phyloP scores from a whole-genome alignment of 768 basidiomycete genomes.

The Boletus vinaceobasis region DNA sequence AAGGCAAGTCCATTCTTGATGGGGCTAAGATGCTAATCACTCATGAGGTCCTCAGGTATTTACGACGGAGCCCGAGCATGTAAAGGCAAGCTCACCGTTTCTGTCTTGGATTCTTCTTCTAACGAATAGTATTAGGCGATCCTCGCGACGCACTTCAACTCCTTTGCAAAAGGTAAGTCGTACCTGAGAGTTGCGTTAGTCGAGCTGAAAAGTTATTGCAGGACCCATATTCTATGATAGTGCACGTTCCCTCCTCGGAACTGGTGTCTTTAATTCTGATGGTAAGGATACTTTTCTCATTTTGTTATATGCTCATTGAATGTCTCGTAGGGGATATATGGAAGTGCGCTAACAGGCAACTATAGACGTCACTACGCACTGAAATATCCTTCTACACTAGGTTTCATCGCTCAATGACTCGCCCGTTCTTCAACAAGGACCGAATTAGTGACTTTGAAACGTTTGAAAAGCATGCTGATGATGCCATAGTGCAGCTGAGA shows the following conservation, averaged over 20 bases:
- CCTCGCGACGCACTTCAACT: constrained; percentile 43
- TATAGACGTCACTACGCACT: neutral
- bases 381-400: constrained; percentile 24
- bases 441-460: constrained; percentile 53
- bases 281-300: constrained; percentile 28
- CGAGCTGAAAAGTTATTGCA: constrained; percentile 20
- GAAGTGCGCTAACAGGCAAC: constrained; percentile 39
- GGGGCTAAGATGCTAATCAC: neutral
- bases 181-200: constrained; percentile 8
- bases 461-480: constrained; percentile 49
- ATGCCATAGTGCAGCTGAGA: constrained; percentile 44
- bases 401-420: constrained; percentile 57
- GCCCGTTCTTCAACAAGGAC: constrained; percentile 58
- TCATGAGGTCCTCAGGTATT: constrained; percentile 33
- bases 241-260: constrained; percentile 42
- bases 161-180: constrained; percentile 38
- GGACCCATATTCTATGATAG: constrained; percentile 12
- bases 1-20: constrained; percentile 28
- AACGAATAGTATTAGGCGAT: constrained; percentile 31
- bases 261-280: constrained; percentile 56
- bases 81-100: constrained; percentile 31
- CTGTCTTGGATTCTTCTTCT: neutral
- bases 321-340: constrained; percentile 46
- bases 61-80: constrained; percentile 47
- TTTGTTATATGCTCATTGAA: neutral